phyloP scores from a whole-genome alignment of 2,329 filamentous ascomycete genomes.

The Thielaviopsis euricoi region DNA sequence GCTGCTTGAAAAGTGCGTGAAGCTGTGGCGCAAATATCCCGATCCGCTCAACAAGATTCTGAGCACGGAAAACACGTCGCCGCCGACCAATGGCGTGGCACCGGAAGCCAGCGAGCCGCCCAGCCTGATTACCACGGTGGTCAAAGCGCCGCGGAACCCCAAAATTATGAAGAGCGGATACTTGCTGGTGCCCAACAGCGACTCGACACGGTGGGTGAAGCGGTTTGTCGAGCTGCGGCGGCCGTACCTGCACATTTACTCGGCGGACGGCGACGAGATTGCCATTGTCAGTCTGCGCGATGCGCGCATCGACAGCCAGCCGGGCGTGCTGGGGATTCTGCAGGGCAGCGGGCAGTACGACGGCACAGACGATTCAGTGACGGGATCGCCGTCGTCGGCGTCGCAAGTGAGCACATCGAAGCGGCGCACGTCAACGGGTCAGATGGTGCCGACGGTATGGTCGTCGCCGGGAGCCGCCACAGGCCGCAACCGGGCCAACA shows the following conservation, averaged over 20 bases:
- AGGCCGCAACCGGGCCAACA: slow-evolving; percentile 5
- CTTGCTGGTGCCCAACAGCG: slow-evolving; percentile 67
- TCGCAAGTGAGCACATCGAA: slow-evolving; percentile 29
- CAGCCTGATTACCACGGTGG: slow-evolving; percentile 58
- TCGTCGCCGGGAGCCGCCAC: slow-evolving; percentile 29
- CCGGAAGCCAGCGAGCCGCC: slow-evolving; percentile 34
- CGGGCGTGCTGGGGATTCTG: slow-evolving; percentile 68
- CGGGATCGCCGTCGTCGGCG: slow-evolving; percentile 18
- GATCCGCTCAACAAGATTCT: slow-evolving; percentile 40
- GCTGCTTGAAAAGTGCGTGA: slow-evolving; percentile 39
- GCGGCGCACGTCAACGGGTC: slow-evolving; percentile 32
- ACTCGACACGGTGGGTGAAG: slow-evolving; percentile 73
- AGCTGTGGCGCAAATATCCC: slow-evolving; percentile 47
- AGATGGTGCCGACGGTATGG: slow-evolving; percentile 39
- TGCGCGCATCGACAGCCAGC: slow-evolving; percentile 80
- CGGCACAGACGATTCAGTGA: slow-evolving; percentile 16
- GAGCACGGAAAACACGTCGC: slow-evolving; percentile 45
- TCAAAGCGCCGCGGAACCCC: slow-evolving; percentile 65
- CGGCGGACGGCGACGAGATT: slow-evolving; percentile 75
- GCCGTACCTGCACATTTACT: slow-evolving; percentile 85
- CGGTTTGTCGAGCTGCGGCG: slow-evolving; percentile 83
- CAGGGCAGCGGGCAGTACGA: slow-evolving; percentile 29
- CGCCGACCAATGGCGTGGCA: slow-evolving; percentile 46
- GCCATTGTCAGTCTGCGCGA: slow-evolving; percentile 79
- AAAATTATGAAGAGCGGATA: slow-evolving; percentile 74